A percentile compares a stretch with the other conserved stretches of the same genome.
phyloP scores from a whole-genome alignment of 192 early-diverging fungal species.

The Coemansia reversa region DNA sequence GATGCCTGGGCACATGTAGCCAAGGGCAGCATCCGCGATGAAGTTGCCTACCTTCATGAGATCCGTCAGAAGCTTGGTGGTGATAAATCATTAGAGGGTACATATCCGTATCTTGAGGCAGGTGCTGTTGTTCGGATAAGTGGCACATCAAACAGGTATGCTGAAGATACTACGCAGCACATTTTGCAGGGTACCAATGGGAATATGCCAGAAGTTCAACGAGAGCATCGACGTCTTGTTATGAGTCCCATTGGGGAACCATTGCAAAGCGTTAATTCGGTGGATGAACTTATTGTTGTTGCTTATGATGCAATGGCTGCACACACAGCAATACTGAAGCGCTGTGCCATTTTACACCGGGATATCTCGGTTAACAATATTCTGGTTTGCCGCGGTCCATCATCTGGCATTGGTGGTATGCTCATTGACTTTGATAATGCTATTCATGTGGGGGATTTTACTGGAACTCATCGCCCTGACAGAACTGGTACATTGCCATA shows the following conservation, averaged over 20 bases:
- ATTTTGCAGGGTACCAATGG: background rate
- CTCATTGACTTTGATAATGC: constrained; percentile 30
- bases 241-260: constrained; percentile 1
- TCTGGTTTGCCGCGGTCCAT: constrained; percentile 6
- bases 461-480: background rate
- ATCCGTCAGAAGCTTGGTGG: background rate
- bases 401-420: constrained; percentile 8
- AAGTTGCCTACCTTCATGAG: constrained; percentile 1
- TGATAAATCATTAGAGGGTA: background rate
- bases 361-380: constrained; percentile 35
- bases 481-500: constrained; percentile 24
- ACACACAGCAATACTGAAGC: background rate
- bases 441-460: background rate
- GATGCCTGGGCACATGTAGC: background rate
- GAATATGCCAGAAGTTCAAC: background rate
- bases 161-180: background rate
- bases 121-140: constrained; percentile 2
- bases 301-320: constrained; percentile 5
- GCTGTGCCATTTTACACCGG: constrained; percentile 16
- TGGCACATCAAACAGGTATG: background rate
- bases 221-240: constrained; percentile 6
- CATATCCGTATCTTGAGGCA: constrained; percentile 6
- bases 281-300: constrained; percentile 10
- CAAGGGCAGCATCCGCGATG: background rate
- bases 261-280: background rate